Base-by-base conservation (phyloP, 2,329 filamentous ascomycete genomes). In the Botrytis elliptica region DNA sequence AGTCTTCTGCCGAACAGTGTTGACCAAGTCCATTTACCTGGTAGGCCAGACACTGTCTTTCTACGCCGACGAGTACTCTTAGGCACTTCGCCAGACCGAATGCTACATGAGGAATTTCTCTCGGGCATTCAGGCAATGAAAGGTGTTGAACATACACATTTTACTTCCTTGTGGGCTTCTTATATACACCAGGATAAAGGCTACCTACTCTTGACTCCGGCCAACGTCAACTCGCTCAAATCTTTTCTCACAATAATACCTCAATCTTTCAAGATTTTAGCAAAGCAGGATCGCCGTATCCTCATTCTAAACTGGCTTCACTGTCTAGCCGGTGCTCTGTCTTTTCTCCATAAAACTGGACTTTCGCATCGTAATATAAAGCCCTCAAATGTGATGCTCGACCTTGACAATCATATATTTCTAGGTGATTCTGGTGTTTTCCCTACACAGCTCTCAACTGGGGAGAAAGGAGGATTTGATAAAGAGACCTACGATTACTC, bases 261-360 rank as follows among this genome's bases (percentile, higher is more conserved):
- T 3, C 83, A 86, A 36, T 86, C 88, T 36, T 86, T 91, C 80
- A 90, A 91, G 78, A 87, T 86, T 70, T 81, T 93, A 18, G 78
- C 87, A 5, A 92, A 92, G 79, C 84, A 85, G 69, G 86, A 88
- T 59, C 85, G 91, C 40, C 86, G 90, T 49, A 83, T 85, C 64
- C 83, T 91, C 25, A 81, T 93, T 8, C 84, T 93, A 79, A 90
- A 92, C 80, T 94, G 92, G 92, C 88, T 94, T 78, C 89, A 92
- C 78, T 94, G 92, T 80, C 85, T 94, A 6, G 85, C 59, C 7
- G 90, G 93, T 80, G 90, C 91, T 1, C 79, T 94, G 25, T 88
- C 90, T 71, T 92, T 88, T 75, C 83, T 94, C 3, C 92, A 94
- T 79, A 86, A 86, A 75, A 86, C 86, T 66, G 89, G 89, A 1